These are phyloP conservation scores for Podaxis sp. DNA, from an alignment of 768 basidiomycete genomes.

Conservation along the genomic window DNA sequence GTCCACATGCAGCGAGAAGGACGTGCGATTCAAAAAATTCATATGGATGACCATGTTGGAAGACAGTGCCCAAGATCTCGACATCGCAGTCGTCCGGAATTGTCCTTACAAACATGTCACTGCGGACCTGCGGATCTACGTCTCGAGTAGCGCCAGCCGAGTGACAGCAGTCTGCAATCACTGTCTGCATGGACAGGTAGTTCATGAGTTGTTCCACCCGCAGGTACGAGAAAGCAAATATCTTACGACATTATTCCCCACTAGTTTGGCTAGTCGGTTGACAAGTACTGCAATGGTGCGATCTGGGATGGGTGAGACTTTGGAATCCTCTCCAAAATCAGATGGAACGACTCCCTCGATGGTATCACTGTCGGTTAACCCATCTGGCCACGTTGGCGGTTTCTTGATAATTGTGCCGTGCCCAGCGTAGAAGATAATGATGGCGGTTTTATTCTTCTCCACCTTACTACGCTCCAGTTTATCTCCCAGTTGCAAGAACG, in stretches of 20 bases:
- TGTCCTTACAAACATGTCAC: not conserved
- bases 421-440: constrained; percentile 45
- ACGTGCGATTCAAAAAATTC: constrained; percentile 34
- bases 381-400: no score
- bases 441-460: constrained; percentile 28
- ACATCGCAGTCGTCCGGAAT: constrained; percentile 24
- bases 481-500: constrained; percentile 26
- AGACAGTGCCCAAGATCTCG: constrained; percentile 19
- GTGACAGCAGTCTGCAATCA: constrained; percentile 50
- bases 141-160: constrained; percentile 36
- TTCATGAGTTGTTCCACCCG: no score
- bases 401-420: constrained; percentile 28
- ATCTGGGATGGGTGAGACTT: constrained; percentile 40
- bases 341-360: not conserved
- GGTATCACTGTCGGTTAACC: not conserved
- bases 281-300: constrained; percentile 38
- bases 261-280: constrained; percentile 33
- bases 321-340: no score
- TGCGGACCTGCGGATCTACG: not conserved
- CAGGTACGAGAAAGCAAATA: not conserved
- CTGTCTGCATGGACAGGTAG: constrained; percentile 27
- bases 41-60: constrained; percentile 17
- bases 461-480: not conserved
- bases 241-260: constrained; percentile 47
- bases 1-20: constrained; percentile 42